These are phyloP conservation scores for Flaveria linearis DNA, from an alignment of 129 eudicot species.

Conservation along the genomic window DNA sequence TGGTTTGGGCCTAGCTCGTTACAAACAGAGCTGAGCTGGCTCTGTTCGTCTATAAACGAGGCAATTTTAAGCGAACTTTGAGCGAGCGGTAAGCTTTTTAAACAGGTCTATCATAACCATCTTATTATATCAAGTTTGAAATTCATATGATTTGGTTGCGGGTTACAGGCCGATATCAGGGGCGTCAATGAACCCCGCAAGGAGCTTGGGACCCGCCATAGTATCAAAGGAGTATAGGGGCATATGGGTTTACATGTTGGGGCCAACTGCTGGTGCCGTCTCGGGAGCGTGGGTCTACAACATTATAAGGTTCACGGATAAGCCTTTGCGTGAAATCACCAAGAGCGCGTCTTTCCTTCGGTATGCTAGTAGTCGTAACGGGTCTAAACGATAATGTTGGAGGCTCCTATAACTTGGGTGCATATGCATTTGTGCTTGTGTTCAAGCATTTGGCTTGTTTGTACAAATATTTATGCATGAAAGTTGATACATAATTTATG, in stretches of 20 bases:
- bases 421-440: background rate
- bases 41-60: too few species aligned
- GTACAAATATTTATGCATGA: background rate
- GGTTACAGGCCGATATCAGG: slow-evolving; percentile 83
- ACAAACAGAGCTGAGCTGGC: too few species aligned
- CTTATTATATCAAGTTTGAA: background rate
- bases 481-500: background rate
- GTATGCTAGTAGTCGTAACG: slow-evolving; percentile 31
- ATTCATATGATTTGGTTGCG: slow-evolving; percentile 2
- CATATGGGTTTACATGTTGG: slow-evolving; percentile 77
- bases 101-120: background rate
- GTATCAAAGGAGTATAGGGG: slow-evolving; percentile 58
- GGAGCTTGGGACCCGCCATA: slow-evolving; percentile 91
- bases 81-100: too few species aligned
- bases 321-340: slow-evolving; percentile 88
- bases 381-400: slow-evolving; percentile 10
- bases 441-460: slow-evolving; percentile 3
- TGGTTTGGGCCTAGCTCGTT: too few species aligned
- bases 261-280: slow-evolving; percentile 71
- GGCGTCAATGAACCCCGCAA: slow-evolving; percentile 97
- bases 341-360: slow-evolving; percentile 77
- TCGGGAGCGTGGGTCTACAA: slow-evolving; percentile 88
- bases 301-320: slow-evolving; percentile 70
- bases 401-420: background rate
- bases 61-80: too few species aligned